Base-by-base conservation (phyloP, 495 filamentous ascomycete species). In the Penicillium mononematosum region DNA sequence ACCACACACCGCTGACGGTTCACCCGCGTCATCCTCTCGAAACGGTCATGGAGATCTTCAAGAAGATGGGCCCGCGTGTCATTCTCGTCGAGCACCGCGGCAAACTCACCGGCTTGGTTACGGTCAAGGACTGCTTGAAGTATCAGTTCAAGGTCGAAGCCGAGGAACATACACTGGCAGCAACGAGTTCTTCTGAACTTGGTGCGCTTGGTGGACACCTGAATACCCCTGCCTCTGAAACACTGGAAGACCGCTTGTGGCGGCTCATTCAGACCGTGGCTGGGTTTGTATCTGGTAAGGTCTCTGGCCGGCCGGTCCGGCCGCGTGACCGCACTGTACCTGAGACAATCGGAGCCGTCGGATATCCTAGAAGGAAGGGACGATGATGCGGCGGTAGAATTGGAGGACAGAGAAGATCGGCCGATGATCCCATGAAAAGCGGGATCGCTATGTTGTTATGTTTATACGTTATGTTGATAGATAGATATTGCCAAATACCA, bases 21-120 rank as follows among this genome's bases (percentile, higher is more conserved):
- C 95, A 98, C 66, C 94, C 94, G 0, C 87, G 91, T 2, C 84
- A 97, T 6, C 90, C 93, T 0, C 83, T 98, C 0, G 94, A 98
- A 72, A 98, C 94, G 0, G 94, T 96, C 44, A 97, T 98, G 91
- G 94, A 98, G 69, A 84, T 98, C 44, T 98, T 98, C 80, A 93
- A 94, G 68, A 98, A 98, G 78, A 92, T 98, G 73, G 94, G 95
- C 0, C 94, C 94, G 3, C 85, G 95, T 2, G 91, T 96, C 12
- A 91, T 98, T 50, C 79, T 98, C 16, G 89, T 98, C 43, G 95
- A 98, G 69, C 87, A 96, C 66, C 86, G 87, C 45, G 94, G 94
- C 22, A 81, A 83, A 34, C 80, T 98, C 3, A 81, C 79, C 0
- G 94, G 94, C 2, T 78, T 98, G 5, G 91, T 98, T 11, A 98